Base-by-base conservation (phyloP, 345 rosid species). In the Sisymbrium irio region DNA sequence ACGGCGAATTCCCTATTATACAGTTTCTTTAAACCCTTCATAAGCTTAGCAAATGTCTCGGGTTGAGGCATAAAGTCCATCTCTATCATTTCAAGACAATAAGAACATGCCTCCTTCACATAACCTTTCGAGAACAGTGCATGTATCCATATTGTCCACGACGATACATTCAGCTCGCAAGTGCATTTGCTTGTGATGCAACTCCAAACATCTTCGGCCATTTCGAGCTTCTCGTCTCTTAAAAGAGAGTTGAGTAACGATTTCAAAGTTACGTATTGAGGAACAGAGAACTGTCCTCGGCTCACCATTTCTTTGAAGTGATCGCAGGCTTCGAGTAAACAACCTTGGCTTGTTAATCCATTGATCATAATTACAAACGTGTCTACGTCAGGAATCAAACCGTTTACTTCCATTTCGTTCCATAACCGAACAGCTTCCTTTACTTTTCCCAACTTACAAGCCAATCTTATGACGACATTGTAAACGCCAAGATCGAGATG, bases 111-210 rank as follows among this genome's bases (percentile, higher is more conserved):
- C 72, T 87, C 96, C 74, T 92, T 92, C 67, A 87, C 92, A 74
- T 86, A 85, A 54, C 96, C 90, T 58, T 79, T 90, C 19, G 96
- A 82, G 83, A 89, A 89, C 76, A 95, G 80, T 9, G 91, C 87
- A 53, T 95, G 99, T 67, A 95, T 87, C 97, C 99, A 95, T 51
- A 95, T 90, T 46, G 93, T 95, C 97, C 97, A 95, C 0, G 85
- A 82, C 79, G 69, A 78, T 72, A 82, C 85, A 74, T 86, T 95
- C 56, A 90, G 82, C 66, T 88, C 92, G 45, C 93, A 86, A 6
- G 39, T 4, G 41, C 89, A 89, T 81, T 92, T 87, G 30, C 81
- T 81, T 6, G 85, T 30, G 28, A 95, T 83, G 71, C 85, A 85
- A 75, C 79, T 78, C 99, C 97, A 95, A 36, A 88, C 74, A 81